Base-by-base conservation (phyloP, 2,329 filamentous ascomycete genomes). In the Paradendryphiella salina region DNA sequence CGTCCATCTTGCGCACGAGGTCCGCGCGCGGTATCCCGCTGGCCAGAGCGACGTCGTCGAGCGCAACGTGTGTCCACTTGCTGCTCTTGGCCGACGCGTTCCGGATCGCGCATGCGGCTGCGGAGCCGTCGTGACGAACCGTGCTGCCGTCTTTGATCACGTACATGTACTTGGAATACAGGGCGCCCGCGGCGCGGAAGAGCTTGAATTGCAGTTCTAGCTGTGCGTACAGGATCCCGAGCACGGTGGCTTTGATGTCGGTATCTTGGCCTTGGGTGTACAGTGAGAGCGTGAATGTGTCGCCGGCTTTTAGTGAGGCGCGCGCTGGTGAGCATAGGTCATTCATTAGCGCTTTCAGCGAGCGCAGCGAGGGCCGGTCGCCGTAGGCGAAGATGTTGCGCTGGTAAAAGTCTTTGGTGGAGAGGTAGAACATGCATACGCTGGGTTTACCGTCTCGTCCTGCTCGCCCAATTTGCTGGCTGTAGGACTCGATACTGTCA, bases 401-500 rank as follows among this genome's bases (percentile, higher is more conserved):
- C 11, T 84, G 63, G 62, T 83, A 80, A 34, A 84, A 80, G 55
- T 85, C 83, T 34, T 82, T 77, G 0, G 75, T 76, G 33, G 81
- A 82, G 3, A 85, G 72, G 53, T 80, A 85, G 36, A 85, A 76
- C 70, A 85, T 76, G 62, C 84, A 86, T 18, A 76, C 74, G 48
- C 82, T 83, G 0, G 72, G 82, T 59, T 89, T 84, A 5, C 92
- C 92, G 69, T 99, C 93, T 70, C 93, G 84, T 7, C 93, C 94
- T 46, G 93, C 93, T 63, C 93, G 86, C 1, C 93, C 93, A 38
- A 94, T 97, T 71, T 99, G 94, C 70, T 99, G 93, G 66, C 96
- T 96, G 73, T 97, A 99, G 0, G 93, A 93, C 73, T 99, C 93
- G 46, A 97, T 78, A 61, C 90, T 96, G 73, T 96, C 96, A 1